Conservation (phyloP, 208 protist genomes). For the Naegleria gruberi region DNA sequence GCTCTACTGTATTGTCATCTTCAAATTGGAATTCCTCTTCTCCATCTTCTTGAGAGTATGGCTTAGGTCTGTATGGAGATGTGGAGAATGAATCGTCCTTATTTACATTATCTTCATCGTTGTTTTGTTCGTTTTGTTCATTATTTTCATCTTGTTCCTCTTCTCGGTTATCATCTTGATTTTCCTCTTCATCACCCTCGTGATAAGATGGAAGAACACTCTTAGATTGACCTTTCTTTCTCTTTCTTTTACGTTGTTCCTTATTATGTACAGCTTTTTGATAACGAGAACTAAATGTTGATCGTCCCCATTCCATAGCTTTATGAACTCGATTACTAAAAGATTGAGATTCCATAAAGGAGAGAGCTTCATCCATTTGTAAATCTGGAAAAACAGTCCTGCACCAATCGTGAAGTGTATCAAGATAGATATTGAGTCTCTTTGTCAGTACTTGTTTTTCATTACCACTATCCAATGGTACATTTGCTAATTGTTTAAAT, state of each 20-base stretch:
- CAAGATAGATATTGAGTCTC: not conserved
- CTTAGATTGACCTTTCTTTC: not conserved
- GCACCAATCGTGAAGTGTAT: not conserved
- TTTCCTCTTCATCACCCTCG: not conserved
- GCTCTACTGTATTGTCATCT: not conserved
- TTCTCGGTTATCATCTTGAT: not conserved
- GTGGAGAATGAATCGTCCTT: not conserved
- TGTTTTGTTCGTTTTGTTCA: not conserved
- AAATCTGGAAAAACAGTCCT: not conserved
- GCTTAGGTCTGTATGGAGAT: not conserved
- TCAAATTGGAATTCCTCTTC: constrained; percentile 2
- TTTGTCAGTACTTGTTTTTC: not conserved
- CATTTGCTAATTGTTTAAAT: not conserved
- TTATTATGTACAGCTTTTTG: not conserved
- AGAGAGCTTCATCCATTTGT: not conserved
- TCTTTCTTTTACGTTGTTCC: not conserved
- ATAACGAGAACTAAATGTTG: not conserved
- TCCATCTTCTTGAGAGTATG: not conserved
- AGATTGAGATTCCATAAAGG: not conserved
- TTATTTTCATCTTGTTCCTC: not conserved
- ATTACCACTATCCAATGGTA: not conserved
- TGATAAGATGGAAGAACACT: not conserved
- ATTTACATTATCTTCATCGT: not conserved
- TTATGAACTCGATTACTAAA: not conserved
- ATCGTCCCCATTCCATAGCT: not conserved